A percentile compares a stretch with the other conserved stretches of the same genome.
These are phyloP conservation scores for Quercus mongolica DNA, from an alignment of 306 rosid species.

Conservation along the genomic window DNA sequence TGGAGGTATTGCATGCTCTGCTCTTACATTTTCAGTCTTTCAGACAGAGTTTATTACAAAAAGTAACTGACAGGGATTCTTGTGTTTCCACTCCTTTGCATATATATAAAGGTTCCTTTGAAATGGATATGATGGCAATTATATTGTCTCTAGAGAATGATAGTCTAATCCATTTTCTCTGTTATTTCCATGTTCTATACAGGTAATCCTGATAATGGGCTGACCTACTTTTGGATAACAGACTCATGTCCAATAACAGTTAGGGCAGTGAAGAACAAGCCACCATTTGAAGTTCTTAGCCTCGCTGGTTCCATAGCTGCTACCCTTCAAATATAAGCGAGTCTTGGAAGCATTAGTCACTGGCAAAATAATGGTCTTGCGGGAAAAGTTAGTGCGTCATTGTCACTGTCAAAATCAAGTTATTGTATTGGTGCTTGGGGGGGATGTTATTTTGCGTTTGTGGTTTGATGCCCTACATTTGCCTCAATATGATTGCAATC, in stretches of 20 bases:
- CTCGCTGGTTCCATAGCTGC: conserved; percentile 79
- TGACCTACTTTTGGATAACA: conserved; percentile 91
- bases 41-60: not conserved
- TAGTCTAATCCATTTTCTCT: not conserved
- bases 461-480: too few relatives aligned
- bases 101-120: conserved; percentile 3
- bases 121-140: conserved; percentile 1
- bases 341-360: not conserved
- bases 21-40: not conserved
- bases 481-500: too few relatives aligned
- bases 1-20: conserved; percentile 57
- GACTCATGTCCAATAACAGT: conserved; percentile 90
- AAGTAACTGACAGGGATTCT: not conserved
- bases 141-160: not conserved
- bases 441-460: too few relatives aligned
- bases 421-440: too few relatives aligned
- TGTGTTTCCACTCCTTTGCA: not conserved
- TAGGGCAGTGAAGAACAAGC: conserved; percentile 57
- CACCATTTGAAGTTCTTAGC: conserved; percentile 91
- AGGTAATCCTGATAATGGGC: conserved; percentile 74
- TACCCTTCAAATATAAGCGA: conserved; percentile 57
- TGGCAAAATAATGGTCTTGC: not conserved
- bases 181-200: conserved; percentile 17
- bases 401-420: not conserved
- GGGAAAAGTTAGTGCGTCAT: not conserved